Base-by-base conservation (phyloP, 192 early-diverging fungal species). In the Coemansia nantahalensis region DNA sequence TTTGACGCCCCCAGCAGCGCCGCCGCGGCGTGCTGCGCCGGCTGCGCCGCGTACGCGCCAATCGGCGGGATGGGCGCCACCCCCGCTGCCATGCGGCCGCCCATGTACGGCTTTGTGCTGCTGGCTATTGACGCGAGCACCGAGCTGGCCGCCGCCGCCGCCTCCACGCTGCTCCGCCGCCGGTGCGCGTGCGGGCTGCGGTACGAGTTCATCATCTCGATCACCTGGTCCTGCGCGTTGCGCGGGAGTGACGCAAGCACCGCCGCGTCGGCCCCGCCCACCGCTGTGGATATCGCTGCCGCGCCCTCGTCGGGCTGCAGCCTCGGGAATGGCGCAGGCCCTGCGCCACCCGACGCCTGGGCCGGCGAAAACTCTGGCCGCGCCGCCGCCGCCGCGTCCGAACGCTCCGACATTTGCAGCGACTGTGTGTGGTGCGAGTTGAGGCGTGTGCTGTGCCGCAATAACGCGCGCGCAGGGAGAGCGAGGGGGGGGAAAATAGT, bases 171-270 rank as follows among this genome's bases (percentile, higher is more conserved):
- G 47, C 73, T 77, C 40, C 73, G 52, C 46, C 73, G 56, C 1
- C 73, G 56, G 26, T 66, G 65, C 12, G 73, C 48, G 46, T 62
- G 60, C 15, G 59, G 52, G 24, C 51, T 46, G 35, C 66, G 64
- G 36, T 69, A 65, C 49, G 66, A 54, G 46, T 46, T 51, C 61
- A 77, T 69, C 18, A 77, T 77, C 56, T 75, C 71, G 48, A 75
- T 32, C 5, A 65, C 65, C 30, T 67, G 71, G 39, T 75, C 64
- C 38, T 56, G 71, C 7, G 71, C 54, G 11, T 42, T 56, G 2
- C 39, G 56, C 28, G 54, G 48, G 28, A 74, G 23, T 14, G 70
- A 54, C 17, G 49, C 55, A 31, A 51, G 21, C 9, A 23, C 22
- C 2, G 48, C 47, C 10, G 39, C 23, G 0, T 16, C 31, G 16